Base-by-base conservation (phyloP, 2,329 filamentous ascomycete genomes). In the Diplodia mutila region DNA sequence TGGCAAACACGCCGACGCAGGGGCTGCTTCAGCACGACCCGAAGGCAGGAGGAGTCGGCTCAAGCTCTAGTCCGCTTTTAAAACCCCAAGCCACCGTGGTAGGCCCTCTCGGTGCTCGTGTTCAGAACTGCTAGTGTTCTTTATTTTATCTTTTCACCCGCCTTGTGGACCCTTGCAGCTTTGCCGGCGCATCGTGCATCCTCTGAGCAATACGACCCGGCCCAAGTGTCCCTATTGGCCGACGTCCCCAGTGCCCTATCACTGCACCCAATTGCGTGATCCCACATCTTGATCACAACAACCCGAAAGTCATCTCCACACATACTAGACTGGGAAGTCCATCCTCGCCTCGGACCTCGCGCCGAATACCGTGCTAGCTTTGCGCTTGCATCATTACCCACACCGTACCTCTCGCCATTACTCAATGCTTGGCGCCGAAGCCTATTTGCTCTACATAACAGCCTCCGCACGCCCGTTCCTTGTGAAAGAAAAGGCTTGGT, bases 371-470 rank as follows among this genome's bases (percentile, higher is more conserved):
- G 39, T 34, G 4, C 18, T 27, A 48, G 57, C n/a, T 29, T 42
- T 49, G 14, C 23, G 39, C 57, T 34, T 61, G 39, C 39, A 61
- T 63, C 59, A 37, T 63, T 37, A 29, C 59, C 59, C 59, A 34
- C 59, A 51, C 34, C 59, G 59, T 51, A 51, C 59, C n/a, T 54
- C 61, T 54, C 61, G 46, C 61, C 11, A 52, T 64, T 42, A 27
- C 61, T 52, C 48, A 65, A 65, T 65, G 61, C 61, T 65, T 65
- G 49, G 49, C 61, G 48, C 48, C 6, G 49, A 54, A 65, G 61
- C 49, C 61, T 65, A 65, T 65, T 65, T 65, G 61, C 49, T 49
- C 61, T 54, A 65, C 61, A 65, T 65, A 65, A 63, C n/a, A 42
- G 32, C 49, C 34, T 4, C 29, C 59, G 59, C 42, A 21, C 29